Evolutionary conservation across 2,329 filamentous ascomycete species (phyloP).

Genomic region (Pleoardoris graminearum): DNA sequence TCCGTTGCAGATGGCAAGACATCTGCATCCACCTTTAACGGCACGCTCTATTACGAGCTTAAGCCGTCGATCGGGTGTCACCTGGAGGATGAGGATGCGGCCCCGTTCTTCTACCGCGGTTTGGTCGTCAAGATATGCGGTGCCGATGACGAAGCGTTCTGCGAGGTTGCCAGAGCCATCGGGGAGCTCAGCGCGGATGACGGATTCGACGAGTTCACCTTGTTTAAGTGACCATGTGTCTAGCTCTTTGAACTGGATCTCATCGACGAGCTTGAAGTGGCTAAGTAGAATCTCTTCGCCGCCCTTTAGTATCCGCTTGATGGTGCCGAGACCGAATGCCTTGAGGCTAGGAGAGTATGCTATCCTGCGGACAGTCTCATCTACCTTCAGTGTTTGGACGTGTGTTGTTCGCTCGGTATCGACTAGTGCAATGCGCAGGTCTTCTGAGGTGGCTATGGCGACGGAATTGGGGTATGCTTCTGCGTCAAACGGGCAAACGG

Average conservation of each 20-base stretch:
- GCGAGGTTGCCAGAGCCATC: slow-evolving; percentile 59
- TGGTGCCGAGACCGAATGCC: slow-evolving; percentile 84
- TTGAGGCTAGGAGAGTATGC: slow-evolving; percentile 80
- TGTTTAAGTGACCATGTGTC: slow-evolving; percentile 68
- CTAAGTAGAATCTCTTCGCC: slow-evolving; percentile 77
- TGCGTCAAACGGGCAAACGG: slow-evolving; percentile 80
- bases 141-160: slow-evolving; percentile 90
- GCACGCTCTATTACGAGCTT: slow-evolving; percentile 70
- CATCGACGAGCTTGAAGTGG: slow-evolving; percentile 87
- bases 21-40: slow-evolving; percentile 79
- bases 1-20: slow-evolving; percentile 70
- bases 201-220: slow-evolving; percentile 80
- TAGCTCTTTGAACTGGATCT: slow-evolving; percentile 80
- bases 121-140: slow-evolving; percentile 72
- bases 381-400: slow-evolving; percentile 75
- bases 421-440: slow-evolving; percentile 78
- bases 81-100: slow-evolving; percentile 81
- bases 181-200: slow-evolving; percentile 74
- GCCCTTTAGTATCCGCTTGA: slow-evolving; percentile 70
- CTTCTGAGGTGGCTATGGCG: slow-evolving; percentile 74
- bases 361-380: slow-evolving; percentile 82
- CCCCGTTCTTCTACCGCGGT: slow-evolving; percentile 61
- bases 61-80: slow-evolving; percentile 73
- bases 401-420: slow-evolving; percentile 88
- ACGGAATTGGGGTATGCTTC: slow-evolving; percentile 80